Evolutionary conservation across 345 rosid species (phyloP).

Genomic region (Citrus sp.): DNA sequence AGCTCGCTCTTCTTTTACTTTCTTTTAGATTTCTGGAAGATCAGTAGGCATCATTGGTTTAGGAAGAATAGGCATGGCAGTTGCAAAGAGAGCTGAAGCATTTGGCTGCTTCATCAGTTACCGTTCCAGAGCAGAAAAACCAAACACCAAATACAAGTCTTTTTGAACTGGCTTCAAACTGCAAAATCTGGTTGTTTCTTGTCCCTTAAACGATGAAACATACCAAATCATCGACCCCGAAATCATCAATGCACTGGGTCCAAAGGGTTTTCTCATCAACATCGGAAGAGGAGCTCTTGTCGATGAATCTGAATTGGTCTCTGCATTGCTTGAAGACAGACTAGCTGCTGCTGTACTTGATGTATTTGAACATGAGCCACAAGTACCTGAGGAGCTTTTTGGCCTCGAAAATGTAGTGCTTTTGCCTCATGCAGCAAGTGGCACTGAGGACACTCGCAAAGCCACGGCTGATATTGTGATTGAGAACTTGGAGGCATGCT

Average conservation of each 20-base stretch:
- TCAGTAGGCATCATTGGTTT: constrained; percentile 63
- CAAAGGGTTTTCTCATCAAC: constrained; percentile 65
- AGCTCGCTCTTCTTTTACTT: not conserved
- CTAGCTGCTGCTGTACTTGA: constrained; percentile 64
- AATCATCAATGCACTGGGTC: constrained; percentile 62
- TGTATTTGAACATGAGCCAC: constrained; percentile 55
- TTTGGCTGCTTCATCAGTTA: constrained; percentile 64
- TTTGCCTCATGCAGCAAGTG: constrained; percentile 50
- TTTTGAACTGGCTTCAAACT: constrained; percentile 52
- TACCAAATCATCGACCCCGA: constrained; percentile 45
- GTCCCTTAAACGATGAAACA: constrained; percentile 51
- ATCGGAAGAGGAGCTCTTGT: constrained; percentile 58
- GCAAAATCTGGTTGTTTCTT: constrained; percentile 64
- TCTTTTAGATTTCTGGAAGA: constrained; percentile 57
- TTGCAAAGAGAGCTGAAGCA: constrained; percentile 70
- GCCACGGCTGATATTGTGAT: constrained; percentile 53
- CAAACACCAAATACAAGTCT: constrained; percentile 41
- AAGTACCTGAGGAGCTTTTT: constrained; percentile 54
- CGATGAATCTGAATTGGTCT: constrained; percentile 57
- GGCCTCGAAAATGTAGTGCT: constrained; percentile 62
- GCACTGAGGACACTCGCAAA: constrained; percentile 42
- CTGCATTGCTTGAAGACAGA: constrained; percentile 55
- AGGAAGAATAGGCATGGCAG: constrained; percentile 70
- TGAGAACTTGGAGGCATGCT: constrained; percentile 47
- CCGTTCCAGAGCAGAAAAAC: constrained; percentile 48